phyloP scores from a whole-genome alignment of 371 early-diverging fungal species.

The Mortierella sp. region DNA sequence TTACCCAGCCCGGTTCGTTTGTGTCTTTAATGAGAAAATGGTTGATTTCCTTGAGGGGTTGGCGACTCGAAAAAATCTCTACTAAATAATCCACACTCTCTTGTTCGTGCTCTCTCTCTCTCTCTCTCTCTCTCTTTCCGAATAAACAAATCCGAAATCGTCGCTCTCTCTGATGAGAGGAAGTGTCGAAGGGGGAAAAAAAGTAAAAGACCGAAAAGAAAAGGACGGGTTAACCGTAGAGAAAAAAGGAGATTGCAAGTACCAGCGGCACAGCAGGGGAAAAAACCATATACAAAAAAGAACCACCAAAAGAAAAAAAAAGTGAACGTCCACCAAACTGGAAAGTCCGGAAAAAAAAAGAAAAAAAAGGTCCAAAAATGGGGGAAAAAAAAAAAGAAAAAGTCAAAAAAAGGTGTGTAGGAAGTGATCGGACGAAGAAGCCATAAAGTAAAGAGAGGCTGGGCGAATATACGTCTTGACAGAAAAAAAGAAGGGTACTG shows the following conservation, averaged over 20 bases:
- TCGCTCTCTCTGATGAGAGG: conserved; percentile 1
- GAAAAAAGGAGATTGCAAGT: background rate
- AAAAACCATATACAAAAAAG: conserved; percentile 17
- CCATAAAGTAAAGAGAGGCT: conserved; percentile 19
- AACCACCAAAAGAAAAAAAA: conserved; percentile 13
- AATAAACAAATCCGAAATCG: conserved; percentile 5
- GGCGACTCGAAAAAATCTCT: background rate
- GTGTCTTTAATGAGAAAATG: conserved; percentile 40
- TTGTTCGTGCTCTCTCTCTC: conserved; percentile 20
- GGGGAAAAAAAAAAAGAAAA: conserved; percentile 31
- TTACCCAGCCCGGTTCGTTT: conserved; percentile 35
- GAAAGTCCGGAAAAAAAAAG: conserved; percentile 7
- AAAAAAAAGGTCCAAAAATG: conserved; percentile 28
- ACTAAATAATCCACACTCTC: background rate
- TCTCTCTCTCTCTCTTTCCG: conserved; percentile 11
- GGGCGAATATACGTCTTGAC: conserved; percentile 9
- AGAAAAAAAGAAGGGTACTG: conserved; percentile 17
- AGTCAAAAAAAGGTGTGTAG: conserved; percentile 6
- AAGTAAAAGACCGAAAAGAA: too few relatives aligned
- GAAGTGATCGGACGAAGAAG: conserved; percentile 5
- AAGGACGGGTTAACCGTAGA: background rate
- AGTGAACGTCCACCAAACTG: background rate
- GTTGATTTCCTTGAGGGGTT: conserved; percentile 25
- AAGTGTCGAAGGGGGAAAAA: background rate
- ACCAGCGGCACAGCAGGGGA: conserved; percentile 28